Evolutionary conservation across 2,329 filamentous ascomycete genomes (phyloP), one percentile per base, ranked within the genome.

Genomic region (Clonostachys solani): DNA sequence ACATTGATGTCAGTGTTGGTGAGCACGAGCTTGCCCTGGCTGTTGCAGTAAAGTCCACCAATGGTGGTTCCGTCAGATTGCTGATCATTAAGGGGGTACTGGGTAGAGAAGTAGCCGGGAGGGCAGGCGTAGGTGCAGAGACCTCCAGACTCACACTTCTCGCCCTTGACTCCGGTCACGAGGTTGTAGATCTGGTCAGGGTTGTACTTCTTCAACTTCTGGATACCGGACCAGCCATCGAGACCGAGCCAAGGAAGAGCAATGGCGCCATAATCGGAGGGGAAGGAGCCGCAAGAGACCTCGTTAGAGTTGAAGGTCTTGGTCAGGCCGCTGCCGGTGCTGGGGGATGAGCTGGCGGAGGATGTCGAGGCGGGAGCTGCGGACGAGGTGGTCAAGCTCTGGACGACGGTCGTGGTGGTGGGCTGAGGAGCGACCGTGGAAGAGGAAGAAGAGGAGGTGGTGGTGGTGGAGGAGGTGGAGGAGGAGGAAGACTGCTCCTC

Each of bases 71-170:
- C 85, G 45, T 83, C 89, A 36, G 74, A 61, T 47, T 92, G 94
- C 73, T 97, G 94, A 34, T 78, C 67, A 12, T 62, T 56, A 10
- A 29, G 23, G 42, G 94, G 90, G 87, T 91, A 97, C 64, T 97
- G 92, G 4, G 86, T 80, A 80, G 96, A 96, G 67, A 94, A 84
- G 69, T 94, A 95, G 42, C 92, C 92, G 29, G 84, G 71, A n/a
- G 89, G 87, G 75, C 94, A 99, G 48, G 89, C 84, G 61, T 97
- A 97, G 3, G 92, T 95, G 77, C 92, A 96, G 77, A 92, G 91
- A 49, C 75, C 70, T 43, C 83, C 84, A 10, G 74, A 58, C 9
- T 59, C 64, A 71, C 89, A 92, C 50, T 67, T 67, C 15, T 80
- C 68, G 15, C 85, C 87, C 16, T 71, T 71, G 42, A 84, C 67